Base-by-base conservation (phyloP, 163 green algal species). In the Volvox carteri region DNA sequence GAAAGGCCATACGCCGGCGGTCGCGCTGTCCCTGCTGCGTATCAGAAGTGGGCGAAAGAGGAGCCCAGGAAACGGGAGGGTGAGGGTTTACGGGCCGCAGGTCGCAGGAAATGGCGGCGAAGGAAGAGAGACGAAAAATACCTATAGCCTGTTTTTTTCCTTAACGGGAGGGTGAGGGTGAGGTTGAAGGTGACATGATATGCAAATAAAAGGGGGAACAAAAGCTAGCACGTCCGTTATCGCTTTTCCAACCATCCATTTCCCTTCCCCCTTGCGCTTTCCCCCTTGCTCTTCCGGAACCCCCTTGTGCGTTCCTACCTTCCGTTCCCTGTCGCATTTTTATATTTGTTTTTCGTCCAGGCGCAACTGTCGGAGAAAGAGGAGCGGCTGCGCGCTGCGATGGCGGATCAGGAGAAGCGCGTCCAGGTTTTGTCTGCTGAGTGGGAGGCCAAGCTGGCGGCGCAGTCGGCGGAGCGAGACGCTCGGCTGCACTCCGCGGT, bases 291-390 rank as follows among this genome's bases (percentile, higher is more conserved):
- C 19, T 70, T 70, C 58, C n/a, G n/a, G n/a, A n/a, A n/a, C n/a
- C 58, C n/a, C 23, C 23, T 70, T 12, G n/a, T n/a, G n/a, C n/a
- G n/a, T 70, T 70, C 23, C 23, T 70, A n/a, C 58, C 23, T 19
- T 33, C 23, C 58, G 14, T 70, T 19, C 58, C 23, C 23, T 48
- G 7, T 12, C 70, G 30, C 39, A 35, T 54, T 30, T 54, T 25
- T 39, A 30, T 65, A 9, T 5, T 56, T n/a, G n/a, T n/a, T n/a
- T n/a, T 72, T 1, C 18, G 28, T 19, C 8, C 68, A 88, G 83
- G 50, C 67, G 65, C 68, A 88, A 37, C 23, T 88, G 21, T 14
- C 48, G 11, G 83, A 88, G 28, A 74, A 74, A 37, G 83, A 88
- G 48, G 83, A 88, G 35, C 33, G 68, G 14, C 83, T 88, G 35